Base-by-base conservation (phyloP, 108 stramenopile genomes). In the Cyclotella cryptica region DNA sequence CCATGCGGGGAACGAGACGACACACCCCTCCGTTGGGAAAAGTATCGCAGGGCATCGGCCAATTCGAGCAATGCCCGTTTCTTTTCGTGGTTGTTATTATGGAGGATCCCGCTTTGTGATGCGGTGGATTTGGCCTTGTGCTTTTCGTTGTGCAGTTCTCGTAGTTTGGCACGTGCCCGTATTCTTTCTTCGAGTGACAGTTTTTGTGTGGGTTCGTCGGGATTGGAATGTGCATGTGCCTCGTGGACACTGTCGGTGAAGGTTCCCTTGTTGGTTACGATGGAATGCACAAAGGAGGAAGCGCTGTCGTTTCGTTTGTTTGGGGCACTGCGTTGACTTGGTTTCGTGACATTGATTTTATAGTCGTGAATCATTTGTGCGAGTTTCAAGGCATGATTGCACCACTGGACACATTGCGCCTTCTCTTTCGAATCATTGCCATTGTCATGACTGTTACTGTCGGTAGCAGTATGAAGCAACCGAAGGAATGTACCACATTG, bases 181-280 rank as follows among this genome's bases (percentile, higher is more conserved):
- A 73, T 47, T 46, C 72, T 46, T 40, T 73, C 72, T 40, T 73
- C 61, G 24, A 73, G 27, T n/a, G 72, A 59, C 72, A 73, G 62
- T 10, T 73, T 49, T 46, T 73, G 47, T 35, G 42, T 21, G n/a
- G 21, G 21, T 11, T 29, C 27, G 22, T 61, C 47, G 21, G 26
- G 24, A 44, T 57, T 52, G 21, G 26, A 26, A 44, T 57, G 35
- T 3, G 9, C 30, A 7, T 49, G n/a, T 44, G 22, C 17, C 19
- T 29, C 46, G 17, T 58, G 40, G 47, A 49, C n/a, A 60, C 4
- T 11, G 42, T 15, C 0, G 28, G 30, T 1, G 15, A 17, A 30
- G 28, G 62, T 0, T 18, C 1, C 30, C 59, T 49, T 47, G 21
- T 30, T 52, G 29, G 22, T 47, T 27, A n/a, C 46, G 8, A 39